Conservation (phyloP, 768 basidiomycete species). For the Tylopilus cervinicoccineus region DNA sequence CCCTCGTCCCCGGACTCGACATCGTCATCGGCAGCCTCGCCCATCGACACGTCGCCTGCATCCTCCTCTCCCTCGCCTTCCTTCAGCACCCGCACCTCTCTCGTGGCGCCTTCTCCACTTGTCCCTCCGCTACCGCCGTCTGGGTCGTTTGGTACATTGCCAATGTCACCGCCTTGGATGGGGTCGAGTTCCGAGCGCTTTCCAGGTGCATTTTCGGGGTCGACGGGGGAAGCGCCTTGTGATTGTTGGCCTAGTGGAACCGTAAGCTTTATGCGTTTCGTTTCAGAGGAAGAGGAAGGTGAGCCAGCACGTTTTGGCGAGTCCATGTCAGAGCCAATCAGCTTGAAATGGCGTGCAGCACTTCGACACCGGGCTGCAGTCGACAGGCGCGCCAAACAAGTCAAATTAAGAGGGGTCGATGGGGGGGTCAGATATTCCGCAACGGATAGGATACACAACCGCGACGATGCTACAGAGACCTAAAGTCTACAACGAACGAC, state of each 20-base stretch:
- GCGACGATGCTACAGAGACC: background rate
- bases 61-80: conserved; percentile 65
- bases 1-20: conserved; percentile 74
- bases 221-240: conserved; percentile 71
- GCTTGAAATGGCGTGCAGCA: conserved; percentile 21
- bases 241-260: conserved; percentile 41
- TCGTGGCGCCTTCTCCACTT: conserved; percentile 21
- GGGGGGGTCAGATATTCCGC: background rate
- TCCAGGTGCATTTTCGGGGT: conserved; percentile 75
- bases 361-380: conserved; percentile 11
- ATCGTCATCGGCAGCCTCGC: conserved; percentile 72
- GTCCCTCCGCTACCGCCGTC: conserved; percentile 16
- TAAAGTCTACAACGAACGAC: background rate
- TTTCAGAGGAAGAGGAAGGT: conserved; percentile 48
- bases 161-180: conserved; percentile 71
- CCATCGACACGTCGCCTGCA: conserved; percentile 76
- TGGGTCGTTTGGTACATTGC: conserved; percentile 54
- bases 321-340: conserved; percentile 43
- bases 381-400: conserved; percentile 9
- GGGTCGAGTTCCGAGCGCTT: conserved; percentile 90
- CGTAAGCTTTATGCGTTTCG: conserved; percentile 57
- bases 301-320: conserved; percentile 65
- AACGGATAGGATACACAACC: background rate
- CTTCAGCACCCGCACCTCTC: conserved; percentile 38
- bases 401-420: conserved; percentile 20